Percentiles rank a stretch among this genome's conserved stretches.
phyloP scores from a whole-genome alignment of 192 early-diverging fungal species.

The Diversispora epigaea region DNA sequence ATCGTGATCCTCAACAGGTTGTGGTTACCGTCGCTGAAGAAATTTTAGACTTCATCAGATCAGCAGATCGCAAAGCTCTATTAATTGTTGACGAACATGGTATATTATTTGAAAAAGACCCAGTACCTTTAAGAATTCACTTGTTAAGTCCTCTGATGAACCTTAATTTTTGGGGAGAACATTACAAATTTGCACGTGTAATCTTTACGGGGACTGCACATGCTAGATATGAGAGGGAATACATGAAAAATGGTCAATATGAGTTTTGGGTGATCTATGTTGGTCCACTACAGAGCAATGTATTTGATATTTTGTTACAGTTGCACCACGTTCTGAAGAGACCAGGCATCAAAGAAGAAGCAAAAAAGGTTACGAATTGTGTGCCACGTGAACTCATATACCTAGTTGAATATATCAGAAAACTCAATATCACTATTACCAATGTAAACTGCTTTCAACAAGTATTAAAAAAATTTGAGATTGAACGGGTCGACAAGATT shows the following conservation, averaged over 20 bases:
- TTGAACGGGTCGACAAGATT: conserved; percentile 5
- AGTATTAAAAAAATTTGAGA: conserved; percentile 15
- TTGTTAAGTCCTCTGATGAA: conserved; percentile 29
- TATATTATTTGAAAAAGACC: conserved; percentile 30
- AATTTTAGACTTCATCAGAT: conserved; percentile 16
- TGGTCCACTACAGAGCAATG: conserved; percentile 26
- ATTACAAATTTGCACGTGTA: conserved; percentile 33
- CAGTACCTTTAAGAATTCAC: conserved; percentile 15
- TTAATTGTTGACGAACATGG: conserved; percentile 41
- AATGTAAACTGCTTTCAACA: conserved; percentile 15
- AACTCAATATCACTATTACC: conserved; percentile 20
- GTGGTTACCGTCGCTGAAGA: background rate
- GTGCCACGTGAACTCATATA: conserved; percentile 37
- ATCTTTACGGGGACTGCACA: too few species aligned
- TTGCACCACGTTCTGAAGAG: conserved; percentile 19
- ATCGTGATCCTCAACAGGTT: background rate
- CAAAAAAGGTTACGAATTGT: conserved; percentile 33
- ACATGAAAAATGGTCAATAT: conserved; percentile 31
- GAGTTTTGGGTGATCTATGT: conserved; percentile 30
- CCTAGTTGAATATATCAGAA: conserved; percentile 11
- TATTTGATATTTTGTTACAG: conserved; percentile 29
- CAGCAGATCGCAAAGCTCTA: conserved; percentile 20
- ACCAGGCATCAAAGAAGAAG: conserved; percentile 25
- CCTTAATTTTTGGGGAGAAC: conserved; percentile 35
- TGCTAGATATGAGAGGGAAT: conserved; percentile 33